phyloP scores from a whole-genome alignment of 768 basidiomycete species.

The Lentinula raphanica region DNA sequence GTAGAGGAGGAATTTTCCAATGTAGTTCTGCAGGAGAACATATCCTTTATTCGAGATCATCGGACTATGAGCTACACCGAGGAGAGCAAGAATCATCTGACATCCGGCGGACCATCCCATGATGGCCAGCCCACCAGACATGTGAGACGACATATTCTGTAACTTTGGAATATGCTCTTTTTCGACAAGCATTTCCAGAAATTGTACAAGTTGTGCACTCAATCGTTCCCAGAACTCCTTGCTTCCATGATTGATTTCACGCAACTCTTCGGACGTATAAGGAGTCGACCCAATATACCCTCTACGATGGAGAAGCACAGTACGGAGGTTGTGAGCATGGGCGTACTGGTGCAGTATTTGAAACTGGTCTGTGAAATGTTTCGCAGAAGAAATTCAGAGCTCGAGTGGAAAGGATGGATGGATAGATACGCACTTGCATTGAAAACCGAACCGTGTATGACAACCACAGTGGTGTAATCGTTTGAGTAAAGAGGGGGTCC shows the following conservation, averaged over 20 bases:
- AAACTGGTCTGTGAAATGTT: constrained; percentile 10
- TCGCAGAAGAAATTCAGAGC: not conserved
- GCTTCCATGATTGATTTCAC: constrained; percentile 12
- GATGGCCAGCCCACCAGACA: constrained; percentile 15
- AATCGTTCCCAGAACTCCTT: constrained; percentile 11
- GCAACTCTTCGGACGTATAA: constrained; percentile 17
- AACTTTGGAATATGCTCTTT: constrained; percentile 13
- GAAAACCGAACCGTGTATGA: constrained; percentile 18
- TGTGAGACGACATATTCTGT: constrained; percentile 3
- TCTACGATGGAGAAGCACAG: constrained; percentile 18
- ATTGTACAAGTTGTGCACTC: constrained; percentile 13
- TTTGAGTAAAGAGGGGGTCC: constrained; percentile 4
- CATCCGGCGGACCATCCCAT: constrained; percentile 18
- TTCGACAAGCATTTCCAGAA: constrained; percentile 14
- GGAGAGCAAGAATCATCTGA: constrained; percentile 1
- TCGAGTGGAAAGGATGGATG: too few relatives aligned
- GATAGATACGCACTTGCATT: constrained; percentile 15
- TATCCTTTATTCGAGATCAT: not conserved
- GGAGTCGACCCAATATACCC: constrained; percentile 18
- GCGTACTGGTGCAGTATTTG: constrained; percentile 10
- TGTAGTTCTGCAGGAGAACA: constrained; percentile 5
- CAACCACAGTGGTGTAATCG: constrained; percentile 17
- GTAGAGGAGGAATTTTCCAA: constrained; percentile 13
- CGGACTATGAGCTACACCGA: constrained; percentile 7
- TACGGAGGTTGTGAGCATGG: constrained; percentile 13